Base-by-base conservation (phyloP, 192 early-diverging fungal genomes). In the Gamsiella multidivaricata region DNA sequence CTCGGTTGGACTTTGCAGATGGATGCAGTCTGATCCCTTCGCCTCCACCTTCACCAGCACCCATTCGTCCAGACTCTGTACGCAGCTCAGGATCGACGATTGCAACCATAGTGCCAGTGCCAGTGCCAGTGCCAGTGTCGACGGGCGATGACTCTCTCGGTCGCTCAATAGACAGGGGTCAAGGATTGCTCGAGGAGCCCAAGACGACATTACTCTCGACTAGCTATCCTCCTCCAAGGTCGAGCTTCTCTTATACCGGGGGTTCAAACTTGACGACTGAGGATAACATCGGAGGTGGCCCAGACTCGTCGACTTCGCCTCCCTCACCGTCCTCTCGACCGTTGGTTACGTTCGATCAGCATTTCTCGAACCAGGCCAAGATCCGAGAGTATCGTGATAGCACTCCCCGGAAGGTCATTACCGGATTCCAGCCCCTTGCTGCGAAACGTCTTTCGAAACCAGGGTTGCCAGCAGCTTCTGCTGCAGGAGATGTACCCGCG, bases 391-490 rank as follows among this genome's bases (percentile, higher is more conserved):
- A 64, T 25, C 51, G 74, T 0, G 74, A 78, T 28, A 53, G 57
- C 25, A 62, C 53, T 1, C 65, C 65, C 14, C 56, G 60, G 12
- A 78, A 69, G 28, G 61, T 69, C 10, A 61, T 78, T 9, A 78
- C 61, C 32, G 74, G 74, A 14, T 78, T 78, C 39, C 74, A 78
- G 25, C 74, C 74, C 29, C 36, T 78, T 7, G 74, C 74, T 3
- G 74, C 74, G 20, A 78, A 78, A 36, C 74, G 74, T 22, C 61
- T 78, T 18, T 78, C 74, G 4, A 68, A 69, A 20, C 74, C 74
- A 15, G 74, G 74, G 9, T n/a, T 63, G 20, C 52, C 51, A 1
- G 17, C 34, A 3, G 47, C 42, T 5, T 29, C 31, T 2, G 23
- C 20, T 12, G 5, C 55, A 8, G 32, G 33, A 18, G 62, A 59